A percentile compares a stretch with the other conserved stretches of the same genome.
phyloP scores from a whole-genome alignment of 2,329 filamentous ascomycete species.

The Acephala macrosclerotiorum region DNA sequence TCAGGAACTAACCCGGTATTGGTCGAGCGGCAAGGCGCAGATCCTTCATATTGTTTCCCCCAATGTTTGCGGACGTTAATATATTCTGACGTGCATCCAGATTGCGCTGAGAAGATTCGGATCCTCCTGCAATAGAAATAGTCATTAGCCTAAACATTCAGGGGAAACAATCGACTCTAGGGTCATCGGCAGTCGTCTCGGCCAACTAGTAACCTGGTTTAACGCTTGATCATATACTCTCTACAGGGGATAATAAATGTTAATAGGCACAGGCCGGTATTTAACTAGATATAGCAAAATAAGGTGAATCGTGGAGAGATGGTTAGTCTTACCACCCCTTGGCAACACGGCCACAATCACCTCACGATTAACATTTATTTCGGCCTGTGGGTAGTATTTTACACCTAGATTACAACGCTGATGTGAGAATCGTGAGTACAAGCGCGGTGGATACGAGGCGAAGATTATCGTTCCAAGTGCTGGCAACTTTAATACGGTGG shows the following conservation, averaged over 20 bases:
- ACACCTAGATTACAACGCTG: not conserved
- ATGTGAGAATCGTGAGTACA: not conserved
- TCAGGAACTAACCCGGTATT: slow-evolving; percentile 6
- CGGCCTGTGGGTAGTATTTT: too few species aligned
- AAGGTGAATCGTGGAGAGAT: too few species aligned
- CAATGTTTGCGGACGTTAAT: slow-evolving; percentile 3
- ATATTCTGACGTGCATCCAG: slow-evolving; percentile 5
- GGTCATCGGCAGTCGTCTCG: slow-evolving; percentile 3
- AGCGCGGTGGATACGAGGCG: not conserved
- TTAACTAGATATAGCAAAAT: too few species aligned
- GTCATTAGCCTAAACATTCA: not conserved
- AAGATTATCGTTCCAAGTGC: not conserved
- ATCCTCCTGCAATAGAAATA: not conserved
- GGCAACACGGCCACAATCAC: too few species aligned
- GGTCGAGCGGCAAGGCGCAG: not conserved
- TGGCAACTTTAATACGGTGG: too few species aligned
- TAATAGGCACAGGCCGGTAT: too few species aligned
- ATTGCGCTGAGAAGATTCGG: slow-evolving; percentile 4
- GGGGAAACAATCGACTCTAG: not conserved
- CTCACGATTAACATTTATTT: too few species aligned
- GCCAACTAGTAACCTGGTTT: not conserved
- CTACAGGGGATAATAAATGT: too few species aligned
- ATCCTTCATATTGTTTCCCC: not conserved
- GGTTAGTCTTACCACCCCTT: too few species aligned
- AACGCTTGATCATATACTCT: not conserved